Conservation (phyloP, 108 stramenopile species). For the Nitzschia putrida region DNA sequence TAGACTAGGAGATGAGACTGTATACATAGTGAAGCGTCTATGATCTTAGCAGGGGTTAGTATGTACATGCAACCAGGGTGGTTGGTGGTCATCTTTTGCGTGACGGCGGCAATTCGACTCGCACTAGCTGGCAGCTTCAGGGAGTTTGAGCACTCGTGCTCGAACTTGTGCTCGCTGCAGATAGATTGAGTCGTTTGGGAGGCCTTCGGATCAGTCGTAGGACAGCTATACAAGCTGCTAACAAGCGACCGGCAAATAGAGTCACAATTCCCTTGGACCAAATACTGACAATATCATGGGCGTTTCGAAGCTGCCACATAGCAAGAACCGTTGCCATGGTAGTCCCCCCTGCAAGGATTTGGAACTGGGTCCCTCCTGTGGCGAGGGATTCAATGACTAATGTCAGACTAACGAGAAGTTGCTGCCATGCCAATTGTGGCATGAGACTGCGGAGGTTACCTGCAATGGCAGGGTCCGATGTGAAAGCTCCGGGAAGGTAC, state of each 20-base stretch:
- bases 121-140: no score
- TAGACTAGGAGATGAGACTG: no score
- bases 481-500: constrained; percentile 41
- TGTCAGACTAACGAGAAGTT: constrained; percentile 53
- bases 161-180: no score
- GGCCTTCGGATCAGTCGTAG: no score
- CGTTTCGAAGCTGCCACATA: constrained; percentile 35
- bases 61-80: no score
- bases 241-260: constrained; percentile 57
- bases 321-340: constrained; percentile 42
- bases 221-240: no score
- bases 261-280: constrained; percentile 63
- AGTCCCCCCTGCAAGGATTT: constrained; percentile 53
- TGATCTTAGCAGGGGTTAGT: no score
- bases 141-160: no score
- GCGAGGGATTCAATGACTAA: constrained; percentile 52
- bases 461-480: constrained; percentile 37
- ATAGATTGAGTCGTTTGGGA: no score
- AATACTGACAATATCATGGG: constrained; percentile 49
- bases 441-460: constrained; percentile 40
- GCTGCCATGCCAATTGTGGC: constrained; percentile 57
- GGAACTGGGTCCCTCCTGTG: constrained; percentile 50
- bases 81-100: no score
- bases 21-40: no score
- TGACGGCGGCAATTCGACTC: no score